Base-by-base conservation (phyloP, 495 filamentous ascomycete genomes). In the Rusavskia elegans region DNA sequence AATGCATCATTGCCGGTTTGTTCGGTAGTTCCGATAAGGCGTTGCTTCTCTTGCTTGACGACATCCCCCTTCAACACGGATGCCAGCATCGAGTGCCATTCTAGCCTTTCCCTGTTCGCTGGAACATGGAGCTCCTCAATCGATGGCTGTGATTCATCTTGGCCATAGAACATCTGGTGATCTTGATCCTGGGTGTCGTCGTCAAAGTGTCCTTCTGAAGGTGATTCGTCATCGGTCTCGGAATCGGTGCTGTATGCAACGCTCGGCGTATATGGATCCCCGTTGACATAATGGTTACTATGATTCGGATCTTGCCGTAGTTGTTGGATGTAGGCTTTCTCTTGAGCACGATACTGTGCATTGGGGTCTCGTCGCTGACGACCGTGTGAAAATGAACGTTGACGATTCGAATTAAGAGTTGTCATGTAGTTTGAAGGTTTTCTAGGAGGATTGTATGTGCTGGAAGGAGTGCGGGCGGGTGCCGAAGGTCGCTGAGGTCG, bases 51-150 rank as follows among this genome's bases (percentile, higher is more conserved):
- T 65, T 98, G 92, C 56, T 86, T 85, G 21, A 98, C 90, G 11
- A 98, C 93, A 64, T 98, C 92, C 49, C 92, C 92, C 36, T 89
- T 97, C 57, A 98, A 67, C 3, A 98, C 92, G 1, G 87, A 89
- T 27, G 89, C 87, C 38, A 98, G 71, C 92, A 98, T 98, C 5
- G 86, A 84, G 68, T 98, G 90, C 92, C 92, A 98, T 66, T 98
- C 93, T 27, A 98, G 70, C 37, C 92, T 73, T 65, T 97, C 92
- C 49, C 92, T 78, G 61, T 92, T 97, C 57, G 79, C 81, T 1
- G 86, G 84, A 57, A 93, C 84, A 69, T 83, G 83, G 35, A 96
- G 70, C 63, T 98, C 93, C 53, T 96, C 92, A 29, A 83, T 67
- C 4, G 87, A 88, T 3, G 89, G 87, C 58, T 93, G 82, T 55